Conservation (phyloP, 2,329 filamentous ascomycete species). For the Orbilia oligospora region DNA sequence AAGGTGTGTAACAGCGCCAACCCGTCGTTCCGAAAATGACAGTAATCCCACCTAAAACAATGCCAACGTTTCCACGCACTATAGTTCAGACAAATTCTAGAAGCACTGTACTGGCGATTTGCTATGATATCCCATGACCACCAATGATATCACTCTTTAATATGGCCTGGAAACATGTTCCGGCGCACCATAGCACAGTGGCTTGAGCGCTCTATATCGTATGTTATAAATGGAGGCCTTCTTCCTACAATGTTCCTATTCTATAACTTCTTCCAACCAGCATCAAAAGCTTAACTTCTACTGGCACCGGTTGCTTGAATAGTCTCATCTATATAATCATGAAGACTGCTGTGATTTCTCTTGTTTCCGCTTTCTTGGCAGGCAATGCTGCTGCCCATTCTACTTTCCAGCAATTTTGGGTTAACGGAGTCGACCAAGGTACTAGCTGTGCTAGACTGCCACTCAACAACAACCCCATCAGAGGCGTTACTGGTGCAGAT, state of each 20-base stretch:
- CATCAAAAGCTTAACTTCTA: constrained; percentile 6
- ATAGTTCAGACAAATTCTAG: constrained; percentile 9
- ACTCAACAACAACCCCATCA: constrained; percentile 71
- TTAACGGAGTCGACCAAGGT: constrained; percentile 70
- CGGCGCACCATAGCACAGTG: no score
- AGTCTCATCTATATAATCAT: constrained; percentile 50
- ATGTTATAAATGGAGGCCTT: background rate
- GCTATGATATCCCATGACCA: constrained; percentile 3
- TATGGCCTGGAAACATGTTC: background rate
- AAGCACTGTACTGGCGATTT: background rate
- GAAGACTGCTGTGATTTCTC: constrained; percentile 9
- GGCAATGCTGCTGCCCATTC: constrained; percentile 69
- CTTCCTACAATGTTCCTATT: background rate
- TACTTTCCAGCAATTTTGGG: constrained; percentile 71
- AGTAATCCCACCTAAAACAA: background rate
- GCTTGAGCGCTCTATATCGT: no score
- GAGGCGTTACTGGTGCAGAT: constrained; percentile 69
- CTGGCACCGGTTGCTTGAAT: constrained; percentile 25
- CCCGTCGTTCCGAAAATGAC: constrained; percentile 47
- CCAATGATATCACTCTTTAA: constrained; percentile 21
- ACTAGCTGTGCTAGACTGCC: constrained; percentile 71
- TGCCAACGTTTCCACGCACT: constrained; percentile 22
- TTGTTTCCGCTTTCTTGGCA: constrained; percentile 62
- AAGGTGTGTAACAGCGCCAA: constrained; percentile 28
- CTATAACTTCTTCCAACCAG: background rate